Percentiles rank a stretch among this genome's conserved stretches.
These are phyloP conservation scores for Fusarium duplospermum DNA, from an alignment of 2,329 filamentous ascomycete species.

Conservation along the genomic window DNA sequence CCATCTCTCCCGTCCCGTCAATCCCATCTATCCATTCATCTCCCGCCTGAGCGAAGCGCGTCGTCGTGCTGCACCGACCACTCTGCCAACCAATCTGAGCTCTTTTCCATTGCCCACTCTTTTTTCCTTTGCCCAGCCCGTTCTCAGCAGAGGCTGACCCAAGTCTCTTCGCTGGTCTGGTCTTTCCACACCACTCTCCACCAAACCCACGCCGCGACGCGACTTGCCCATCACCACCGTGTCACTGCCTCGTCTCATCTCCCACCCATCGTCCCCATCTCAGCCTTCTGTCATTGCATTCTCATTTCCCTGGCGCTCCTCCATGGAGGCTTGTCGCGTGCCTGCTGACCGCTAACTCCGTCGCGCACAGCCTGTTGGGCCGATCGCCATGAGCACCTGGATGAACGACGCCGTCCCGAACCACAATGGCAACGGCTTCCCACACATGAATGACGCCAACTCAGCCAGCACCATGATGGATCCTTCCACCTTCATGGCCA, in stretches of 20 bases:
- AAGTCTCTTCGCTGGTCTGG: conserved; percentile 41
- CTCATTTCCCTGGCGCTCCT: conserved; percentile 48
- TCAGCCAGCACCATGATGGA: conserved; percentile 71
- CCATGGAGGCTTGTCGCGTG: conserved; percentile 55
- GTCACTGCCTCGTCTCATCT: conserved; percentile 60
- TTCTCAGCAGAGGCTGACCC: conserved; percentile 36
- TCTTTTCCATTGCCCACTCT: conserved; percentile 38
- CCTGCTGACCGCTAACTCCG: conserved; percentile 59
- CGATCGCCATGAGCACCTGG: conserved; percentile 76
- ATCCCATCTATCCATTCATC: conserved; percentile 40
- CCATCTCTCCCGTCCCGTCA: conserved; percentile 33
- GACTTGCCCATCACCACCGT: conserved; percentile 59
- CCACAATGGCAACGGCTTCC: conserved; percentile 77
- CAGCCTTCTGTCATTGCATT: conserved; percentile 46
- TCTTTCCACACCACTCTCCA: conserved; percentile 52
- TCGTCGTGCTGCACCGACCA: conserved; percentile 38
- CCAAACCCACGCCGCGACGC: conserved; percentile 57
- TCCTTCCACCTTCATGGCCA: conserved; percentile 72
- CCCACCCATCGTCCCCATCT: conserved; percentile 50
- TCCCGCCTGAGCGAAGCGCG: conserved; percentile 39
- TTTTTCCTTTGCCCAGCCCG: conserved; percentile 28
- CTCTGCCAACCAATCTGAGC: conserved; percentile 38
- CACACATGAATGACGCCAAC: conserved; percentile 73
- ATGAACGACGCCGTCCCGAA: conserved; percentile 78
- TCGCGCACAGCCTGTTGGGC: conserved; percentile 57